Evolutionary conservation across 805 yeast genomes (phyloP).

Genomic region (Saturnispora dispora): DNA sequence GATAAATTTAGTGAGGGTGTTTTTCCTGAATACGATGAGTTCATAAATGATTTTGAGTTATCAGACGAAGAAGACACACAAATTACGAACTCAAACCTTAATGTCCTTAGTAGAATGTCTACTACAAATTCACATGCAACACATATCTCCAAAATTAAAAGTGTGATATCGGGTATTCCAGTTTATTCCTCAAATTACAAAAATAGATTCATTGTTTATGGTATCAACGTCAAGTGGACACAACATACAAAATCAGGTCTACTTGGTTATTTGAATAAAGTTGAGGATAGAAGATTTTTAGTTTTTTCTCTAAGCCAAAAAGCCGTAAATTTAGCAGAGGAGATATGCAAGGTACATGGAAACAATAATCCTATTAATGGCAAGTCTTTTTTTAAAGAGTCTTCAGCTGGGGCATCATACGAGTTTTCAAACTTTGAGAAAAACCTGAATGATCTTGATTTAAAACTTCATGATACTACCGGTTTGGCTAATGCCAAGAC

Average conservation of each 20-base stretch:
- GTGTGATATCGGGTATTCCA: constrained; percentile 20
- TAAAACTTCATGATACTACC: constrained; percentile 34
- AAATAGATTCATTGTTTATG: constrained; percentile 71
- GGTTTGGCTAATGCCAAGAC: constrained; percentile 16
- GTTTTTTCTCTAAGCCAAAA: constrained; percentile 25
- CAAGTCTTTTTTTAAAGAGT: neutral
- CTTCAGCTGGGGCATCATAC: constrained; percentile 7
- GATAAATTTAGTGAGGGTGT: constrained; percentile 21
- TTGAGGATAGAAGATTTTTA: constrained; percentile 20
- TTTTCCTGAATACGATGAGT: constrained; percentile 22
- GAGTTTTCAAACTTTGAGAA: constrained; percentile 16
- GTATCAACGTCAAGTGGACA: constrained; percentile 72
- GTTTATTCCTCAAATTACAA: constrained; percentile 28
- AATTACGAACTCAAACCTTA: constrained; percentile 8
- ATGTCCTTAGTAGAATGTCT: constrained; percentile 13
- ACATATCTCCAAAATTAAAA: constrained; percentile 13
- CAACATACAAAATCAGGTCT: constrained; percentile 54
- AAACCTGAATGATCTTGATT: constrained; percentile 41
- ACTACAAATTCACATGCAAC: constrained; percentile 6
- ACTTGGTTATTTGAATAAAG: constrained; percentile 40
- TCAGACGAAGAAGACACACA: constrained; percentile 17
- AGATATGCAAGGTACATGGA: constrained; percentile 13
- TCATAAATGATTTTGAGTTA: constrained; percentile 15
- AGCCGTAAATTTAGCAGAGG: constrained; percentile 26
- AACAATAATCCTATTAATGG: neutral